Base-by-base conservation (phyloP, 2,329 filamentous ascomycete species). In the Cladosporium austrohemisphaericum region DNA sequence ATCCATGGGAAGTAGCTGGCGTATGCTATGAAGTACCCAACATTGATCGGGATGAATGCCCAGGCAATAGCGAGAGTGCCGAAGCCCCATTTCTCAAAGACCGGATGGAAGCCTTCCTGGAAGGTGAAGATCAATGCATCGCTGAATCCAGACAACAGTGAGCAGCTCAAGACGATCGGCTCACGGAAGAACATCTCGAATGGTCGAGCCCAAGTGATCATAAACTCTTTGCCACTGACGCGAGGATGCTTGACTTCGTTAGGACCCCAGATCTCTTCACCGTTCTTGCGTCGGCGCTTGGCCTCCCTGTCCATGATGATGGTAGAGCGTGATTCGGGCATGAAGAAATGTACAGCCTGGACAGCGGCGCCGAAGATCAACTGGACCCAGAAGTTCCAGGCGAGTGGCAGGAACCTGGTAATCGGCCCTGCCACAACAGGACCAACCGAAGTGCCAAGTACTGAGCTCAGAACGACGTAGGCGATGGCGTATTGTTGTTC, bases 361-460 rank as follows among this genome's bases (percentile, higher is more conserved):
- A 97, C 3, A 90, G 92, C 50, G 5, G 70, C 84, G 14, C 88
- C 87, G 46, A 92, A 82, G 57, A 91, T 89, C 55, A 93, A 78
- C 67, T 91, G 86, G 52, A 92, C 86, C 88, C 88, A 93, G 64
- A 92, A 90, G 47, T 76, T 81, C 85, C 85, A 90, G 55, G 78
- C 76, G 86, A 87, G 93, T n/a, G 79, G 62, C 4, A 83, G 76
- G 54, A 59, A 61, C n/a, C 53, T 29, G 26, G 57, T 54, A 38
- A 66, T 60, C 46, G 62, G 61, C n/a, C 63, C 63, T 16, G 61
- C 63, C 6, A 58, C 51, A 44, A 68, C 60, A 1, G 65, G 64
- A 8, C 59, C 63, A 19, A 68, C 50, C 3, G 65, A 59, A 4
- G 57, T 59, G 8, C 64, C 64, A 19, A 73, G 57, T 77, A 50